Evolutionary conservation across 306 rosid species (phyloP), one percentile per base, ranked within the genome.

Genomic region (Rosa chinensis): DNA sequence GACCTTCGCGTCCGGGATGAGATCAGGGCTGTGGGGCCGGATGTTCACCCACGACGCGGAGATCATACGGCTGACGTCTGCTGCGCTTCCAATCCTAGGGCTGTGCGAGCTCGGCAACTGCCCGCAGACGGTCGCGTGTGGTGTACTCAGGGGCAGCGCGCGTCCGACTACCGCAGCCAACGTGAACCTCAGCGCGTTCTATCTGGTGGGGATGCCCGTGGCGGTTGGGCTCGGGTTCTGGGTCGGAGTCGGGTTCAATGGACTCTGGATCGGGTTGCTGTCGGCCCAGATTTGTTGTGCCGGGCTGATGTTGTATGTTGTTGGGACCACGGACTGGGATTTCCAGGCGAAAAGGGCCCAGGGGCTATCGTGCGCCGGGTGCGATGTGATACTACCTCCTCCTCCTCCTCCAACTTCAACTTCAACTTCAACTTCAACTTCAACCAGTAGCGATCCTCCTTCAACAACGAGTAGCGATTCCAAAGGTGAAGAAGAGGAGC

Each of bases 81-180:
- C 78, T 0, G 99, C 99, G 3, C 45, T 95, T 37, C 99, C 98
- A 0, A 95, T 95, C 66, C 76, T 95, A 8, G 99, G 99, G 10
- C 87, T 95, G 5, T 95, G 99, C 59, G 99, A 95, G 80, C 92
- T 95, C 1, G 99, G 99, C 0, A 95, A 95, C 82, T 95, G 99
- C 11, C 99, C 99, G 3, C 99, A 95, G 81, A 95, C 99, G 21
- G 99, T 95, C 3, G 92, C 82, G 0, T 95, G 99, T 43, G 99
- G 98, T 5, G 98, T 95, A 0, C 80, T 95, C 4, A 77, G 99
- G 55, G 99, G 99, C 17, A 89, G 92, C 12, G 99, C 99, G 1
- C 78, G 97, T 18, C 99, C 99, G 2, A 86, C 83, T 45, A 83
- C 93, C 43, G 99, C 99, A 4, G 99, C 99, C 0, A 86, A 88